Evolutionary conservation across 2,329 filamentous ascomycete species (phyloP).

Genomic region (Neonectria faginata): DNA sequence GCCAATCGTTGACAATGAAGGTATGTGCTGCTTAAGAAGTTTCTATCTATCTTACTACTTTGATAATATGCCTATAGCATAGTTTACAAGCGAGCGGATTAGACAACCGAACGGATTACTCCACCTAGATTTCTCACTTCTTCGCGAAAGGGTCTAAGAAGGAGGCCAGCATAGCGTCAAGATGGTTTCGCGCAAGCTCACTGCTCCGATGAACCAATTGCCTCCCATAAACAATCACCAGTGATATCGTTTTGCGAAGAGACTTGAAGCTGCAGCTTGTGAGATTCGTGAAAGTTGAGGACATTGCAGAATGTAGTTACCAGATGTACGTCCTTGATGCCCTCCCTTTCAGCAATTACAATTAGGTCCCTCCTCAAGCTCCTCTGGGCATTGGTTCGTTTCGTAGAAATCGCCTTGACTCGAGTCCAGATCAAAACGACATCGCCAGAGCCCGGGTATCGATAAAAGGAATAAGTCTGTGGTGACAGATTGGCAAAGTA

Average conservation of each 20-base stretch:
- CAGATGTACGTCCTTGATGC: neutral
- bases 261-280: conserved; percentile 12
- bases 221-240: conserved; percentile 1
- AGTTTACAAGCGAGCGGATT: too few relatives aligned
- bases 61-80: too few relatives aligned
- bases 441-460: conserved; percentile 2
- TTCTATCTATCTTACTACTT: too few relatives aligned
- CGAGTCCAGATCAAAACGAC: conserved; percentile 31
- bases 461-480: conserved; percentile 21
- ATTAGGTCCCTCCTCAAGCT: conserved; percentile 19
- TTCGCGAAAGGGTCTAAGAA: too few relatives aligned
- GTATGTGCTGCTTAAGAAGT: too few relatives aligned
- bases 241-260: conserved; percentile 9
- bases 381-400: conserved; percentile 17
- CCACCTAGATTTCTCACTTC: too few relatives aligned
- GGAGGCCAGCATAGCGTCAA: too few relatives aligned
- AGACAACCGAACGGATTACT: too few relatives aligned
- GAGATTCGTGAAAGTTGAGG: neutral
- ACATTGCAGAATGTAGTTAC: conserved; percentile 12
- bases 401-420: conserved; percentile 12
- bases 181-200: too few relatives aligned
- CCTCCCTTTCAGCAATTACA: conserved; percentile 12
- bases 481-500: conserved; percentile 4
- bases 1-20: too few relatives aligned
- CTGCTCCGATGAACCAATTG: neutral